phyloP scores from a whole-genome alignment of 345 rosid species.

The Pistacia integerrima region DNA sequence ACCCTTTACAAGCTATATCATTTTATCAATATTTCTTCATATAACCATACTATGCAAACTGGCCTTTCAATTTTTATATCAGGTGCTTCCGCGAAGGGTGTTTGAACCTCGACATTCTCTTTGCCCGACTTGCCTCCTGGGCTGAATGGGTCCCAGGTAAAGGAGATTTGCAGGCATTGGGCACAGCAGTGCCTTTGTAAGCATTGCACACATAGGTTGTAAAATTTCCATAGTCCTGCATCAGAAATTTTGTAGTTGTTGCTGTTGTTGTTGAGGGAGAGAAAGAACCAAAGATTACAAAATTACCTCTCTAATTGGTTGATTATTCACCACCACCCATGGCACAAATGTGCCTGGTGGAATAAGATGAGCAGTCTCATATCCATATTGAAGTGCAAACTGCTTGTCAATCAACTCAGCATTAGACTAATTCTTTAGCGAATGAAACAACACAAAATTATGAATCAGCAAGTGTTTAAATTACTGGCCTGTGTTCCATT shows the following conservation, averaged over 20 bases:
- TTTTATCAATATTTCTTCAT: neutral
- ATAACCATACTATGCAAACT: neutral
- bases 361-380: slow-evolving; percentile 37
- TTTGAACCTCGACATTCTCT: slow-evolving; percentile 5
- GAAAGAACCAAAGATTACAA: neutral
- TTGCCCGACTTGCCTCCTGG: slow-evolving; percentile 3
- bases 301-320: slow-evolving; percentile 32
- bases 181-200: slow-evolving; percentile 32
- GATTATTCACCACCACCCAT: slow-evolving; percentile 44
- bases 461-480: neutral
- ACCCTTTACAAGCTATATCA: neutral
- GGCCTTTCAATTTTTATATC: neutral
- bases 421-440: neutral
- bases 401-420: slow-evolving; percentile 23
- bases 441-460: neutral
- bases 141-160: slow-evolving; percentile 8
- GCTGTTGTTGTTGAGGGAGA: too few relatives aligned
- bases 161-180: slow-evolving; percentile 29
- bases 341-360: slow-evolving; percentile 40
- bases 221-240: slow-evolving; percentile 44
- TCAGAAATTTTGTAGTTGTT: neutral
- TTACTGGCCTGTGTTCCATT: slow-evolving; percentile 35
- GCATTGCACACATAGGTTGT: slow-evolving; percentile 37
- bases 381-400: slow-evolving; percentile 27
- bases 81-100: neutral